Conservation (phyloP, 2,329 filamentous ascomycete species). For the Metarhizium anisopliae region DNA sequence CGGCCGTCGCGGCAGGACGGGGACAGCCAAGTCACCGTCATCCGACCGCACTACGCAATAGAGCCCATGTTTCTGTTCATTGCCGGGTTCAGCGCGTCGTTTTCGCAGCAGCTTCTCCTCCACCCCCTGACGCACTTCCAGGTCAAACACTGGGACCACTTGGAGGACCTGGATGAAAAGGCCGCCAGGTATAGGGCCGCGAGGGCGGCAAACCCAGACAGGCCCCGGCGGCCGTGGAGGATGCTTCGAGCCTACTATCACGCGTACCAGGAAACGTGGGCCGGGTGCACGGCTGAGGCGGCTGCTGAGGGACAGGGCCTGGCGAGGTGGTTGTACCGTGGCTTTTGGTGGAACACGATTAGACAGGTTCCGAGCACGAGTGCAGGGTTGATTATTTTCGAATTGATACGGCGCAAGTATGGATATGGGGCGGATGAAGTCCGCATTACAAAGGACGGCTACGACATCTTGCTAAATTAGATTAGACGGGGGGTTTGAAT, state of each 20-base stretch:
- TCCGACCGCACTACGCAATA: slow-evolving; percentile 65
- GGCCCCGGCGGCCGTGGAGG: slow-evolving; percentile 31
- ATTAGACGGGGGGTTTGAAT: neutral
- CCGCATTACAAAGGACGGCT: slow-evolving; percentile 58
- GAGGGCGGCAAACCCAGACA: slow-evolving; percentile 19
- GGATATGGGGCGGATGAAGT: slow-evolving; percentile 53
- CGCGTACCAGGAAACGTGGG: slow-evolving; percentile 61
- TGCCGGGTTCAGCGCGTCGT: slow-evolving; percentile 59
- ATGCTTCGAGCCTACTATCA: slow-evolving; percentile 59
- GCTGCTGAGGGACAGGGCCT: slow-evolving; percentile 45
- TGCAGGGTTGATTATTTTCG: slow-evolving; percentile 70
- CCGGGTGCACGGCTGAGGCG: slow-evolving; percentile 50
- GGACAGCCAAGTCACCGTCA: slow-evolving; percentile 33
- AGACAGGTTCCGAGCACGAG: slow-evolving; percentile 69
- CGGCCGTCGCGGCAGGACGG: slow-evolving; percentile 23
- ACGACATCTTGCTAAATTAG: slow-evolving; percentile 54
- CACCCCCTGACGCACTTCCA: slow-evolving; percentile 65
- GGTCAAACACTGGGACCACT: slow-evolving; percentile 61
- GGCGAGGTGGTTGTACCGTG: slow-evolving; percentile 57
- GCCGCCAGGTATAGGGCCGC: slow-evolving; percentile 35
- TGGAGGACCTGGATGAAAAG: slow-evolving; percentile 62
- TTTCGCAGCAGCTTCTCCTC: slow-evolving; percentile 60
- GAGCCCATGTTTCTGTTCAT: slow-evolving; percentile 64
- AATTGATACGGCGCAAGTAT: slow-evolving; percentile 66
- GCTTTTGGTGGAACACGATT: slow-evolving; percentile 64